phyloP scores from a whole-genome alignment of 495 filamentous ascomycete species.

The Rhizodiscina lignyota region DNA sequence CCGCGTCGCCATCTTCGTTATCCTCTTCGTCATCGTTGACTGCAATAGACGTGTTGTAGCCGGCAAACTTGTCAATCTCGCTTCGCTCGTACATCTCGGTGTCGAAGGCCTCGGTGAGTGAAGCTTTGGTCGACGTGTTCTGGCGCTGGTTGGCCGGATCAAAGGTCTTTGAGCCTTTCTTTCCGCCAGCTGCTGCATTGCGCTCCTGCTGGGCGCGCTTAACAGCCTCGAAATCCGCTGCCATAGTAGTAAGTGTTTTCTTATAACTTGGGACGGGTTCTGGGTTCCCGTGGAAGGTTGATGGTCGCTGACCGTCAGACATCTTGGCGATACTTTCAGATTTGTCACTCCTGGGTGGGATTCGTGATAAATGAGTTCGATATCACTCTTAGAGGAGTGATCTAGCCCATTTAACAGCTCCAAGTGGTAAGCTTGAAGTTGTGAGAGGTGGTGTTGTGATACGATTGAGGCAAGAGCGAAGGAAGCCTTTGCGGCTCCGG shows the following conservation, averaged over 20 bases:
- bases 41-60: slow-evolving; percentile 81
- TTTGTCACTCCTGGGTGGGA: too few species aligned
- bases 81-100: slow-evolving; percentile 79
- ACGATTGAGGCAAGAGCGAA: too few species aligned
- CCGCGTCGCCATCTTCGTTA: slow-evolving; percentile 56
- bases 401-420: neutral
- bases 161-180: slow-evolving; percentile 78
- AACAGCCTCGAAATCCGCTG: slow-evolving; percentile 70
- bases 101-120: slow-evolving; percentile 88
- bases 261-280: slow-evolving; percentile 7
- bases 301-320: slow-evolving; percentile 38
- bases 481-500: too few species aligned
- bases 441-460: too few species aligned
- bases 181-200: slow-evolving; percentile 64
- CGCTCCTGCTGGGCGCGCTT: slow-evolving; percentile 80
- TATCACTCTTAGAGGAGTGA: neutral
- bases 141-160: slow-evolving; percentile 75
- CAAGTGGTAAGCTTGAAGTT: neutral
- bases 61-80: slow-evolving; percentile 67
- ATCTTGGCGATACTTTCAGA: slow-evolving; percentile 21
- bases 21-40: slow-evolving; percentile 62
- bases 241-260: slow-evolving; percentile 11
- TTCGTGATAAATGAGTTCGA: too few species aligned
- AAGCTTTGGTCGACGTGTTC: slow-evolving; percentile 84
- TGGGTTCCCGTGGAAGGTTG: neutral